Conservation (phyloP, 176 grass and related monocot species). For the Oryza officinalis region DNA sequence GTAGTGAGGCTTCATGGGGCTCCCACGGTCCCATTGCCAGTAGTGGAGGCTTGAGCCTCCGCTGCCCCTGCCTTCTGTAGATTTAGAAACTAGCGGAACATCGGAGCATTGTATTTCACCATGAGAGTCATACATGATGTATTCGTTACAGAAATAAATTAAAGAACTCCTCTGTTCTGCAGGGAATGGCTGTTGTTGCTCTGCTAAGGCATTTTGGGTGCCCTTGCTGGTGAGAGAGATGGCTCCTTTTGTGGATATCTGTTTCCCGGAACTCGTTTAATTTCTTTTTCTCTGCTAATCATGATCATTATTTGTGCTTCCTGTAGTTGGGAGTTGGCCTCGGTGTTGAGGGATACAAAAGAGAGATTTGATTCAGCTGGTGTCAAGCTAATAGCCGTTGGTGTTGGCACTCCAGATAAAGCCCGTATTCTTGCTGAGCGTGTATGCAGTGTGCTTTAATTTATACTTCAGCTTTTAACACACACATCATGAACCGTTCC, state of each 20-base stretch:
- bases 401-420: slow-evolving; percentile 71
- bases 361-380: slow-evolving; percentile 67
- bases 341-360: slow-evolving; percentile 63
- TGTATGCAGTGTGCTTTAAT: slow-evolving; percentile 33
- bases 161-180: slow-evolving; percentile 15
- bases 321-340: slow-evolving; percentile 84
- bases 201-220: slow-evolving; percentile 89
- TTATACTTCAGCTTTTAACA: not conserved
- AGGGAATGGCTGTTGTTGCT: slow-evolving; percentile 78
- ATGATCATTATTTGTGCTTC: not conserved
- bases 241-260: not conserved
- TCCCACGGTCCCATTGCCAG: too few species aligned
- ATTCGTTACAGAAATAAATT: not conserved
- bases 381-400: slow-evolving; percentile 72
- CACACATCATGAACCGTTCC: not conserved
- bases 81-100: not conserved
- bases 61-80: too few species aligned
- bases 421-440: slow-evolving; percentile 70
- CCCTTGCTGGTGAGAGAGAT: slow-evolving; percentile 42
- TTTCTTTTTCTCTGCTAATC: slow-evolving; percentile 20
- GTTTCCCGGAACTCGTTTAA: not conserved
- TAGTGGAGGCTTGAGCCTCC: too few species aligned
- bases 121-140: not conserved
- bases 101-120: not conserved
- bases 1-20: too few species aligned